Evolutionary conservation across 2,329 filamentous ascomycete genomes (phyloP).

Genomic region (Tolypocladium paradoxum): DNA sequence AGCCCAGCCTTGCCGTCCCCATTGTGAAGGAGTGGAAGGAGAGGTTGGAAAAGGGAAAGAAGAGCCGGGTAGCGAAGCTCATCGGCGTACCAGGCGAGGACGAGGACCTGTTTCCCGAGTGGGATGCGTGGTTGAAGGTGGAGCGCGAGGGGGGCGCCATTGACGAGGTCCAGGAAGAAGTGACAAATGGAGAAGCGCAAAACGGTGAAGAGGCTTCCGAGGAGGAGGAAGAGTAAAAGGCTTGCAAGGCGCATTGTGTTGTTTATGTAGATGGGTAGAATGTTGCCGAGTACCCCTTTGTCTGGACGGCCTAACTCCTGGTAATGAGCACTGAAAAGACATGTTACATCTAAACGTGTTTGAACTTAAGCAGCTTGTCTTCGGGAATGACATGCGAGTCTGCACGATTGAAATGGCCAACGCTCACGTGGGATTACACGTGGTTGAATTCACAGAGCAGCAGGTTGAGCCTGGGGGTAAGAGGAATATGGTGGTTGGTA

Average conservation of each 20-base stretch:
- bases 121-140: slow-evolving; percentile 79
- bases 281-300: background rate
- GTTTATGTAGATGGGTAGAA: slow-evolving; percentile 2
- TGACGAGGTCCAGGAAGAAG: background rate
- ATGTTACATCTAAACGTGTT: background rate
- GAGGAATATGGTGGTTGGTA: background rate
- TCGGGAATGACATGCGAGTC: too few relatives aligned
- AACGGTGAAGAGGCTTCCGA: slow-evolving; percentile 12
- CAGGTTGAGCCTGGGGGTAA: background rate
- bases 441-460: background rate
- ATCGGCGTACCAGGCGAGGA: slow-evolving; percentile 75
- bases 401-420: too few relatives aligned
- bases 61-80: slow-evolving; percentile 71
- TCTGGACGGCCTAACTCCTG: background rate
- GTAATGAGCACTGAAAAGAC: background rate
- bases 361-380: background rate
- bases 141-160: slow-evolving; percentile 57
- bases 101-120: slow-evolving; percentile 88
- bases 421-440: too few relatives aligned
- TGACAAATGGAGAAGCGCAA: slow-evolving; percentile 3
- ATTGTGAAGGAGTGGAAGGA: slow-evolving; percentile 75
- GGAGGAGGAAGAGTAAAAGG: slow-evolving; percentile 13
- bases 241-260: slow-evolving; percentile 11
- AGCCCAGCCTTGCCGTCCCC: slow-evolving; percentile 61
- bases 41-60: slow-evolving; percentile 71